phyloP scores from a whole-genome alignment of 139 green algal species.

The Chlorella sp. region DNA sequence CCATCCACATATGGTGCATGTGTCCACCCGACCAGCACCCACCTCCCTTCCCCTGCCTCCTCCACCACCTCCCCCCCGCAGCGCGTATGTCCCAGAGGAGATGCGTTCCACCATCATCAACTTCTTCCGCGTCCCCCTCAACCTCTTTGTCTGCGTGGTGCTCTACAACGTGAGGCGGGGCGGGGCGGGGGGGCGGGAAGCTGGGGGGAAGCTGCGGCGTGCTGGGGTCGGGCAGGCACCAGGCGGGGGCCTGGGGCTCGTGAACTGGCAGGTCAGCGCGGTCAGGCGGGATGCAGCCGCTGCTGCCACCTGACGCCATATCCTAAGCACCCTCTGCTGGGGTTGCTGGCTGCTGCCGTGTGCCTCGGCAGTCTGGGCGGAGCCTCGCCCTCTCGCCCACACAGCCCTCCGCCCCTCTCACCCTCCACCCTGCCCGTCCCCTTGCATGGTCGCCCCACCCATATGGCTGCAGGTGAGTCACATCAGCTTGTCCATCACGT shows the following conservation, averaged over 20 bases:
- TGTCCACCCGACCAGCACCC: too few relatives aligned
- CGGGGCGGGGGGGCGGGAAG: background rate
- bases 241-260: too few relatives aligned
- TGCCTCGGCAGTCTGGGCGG: background rate
- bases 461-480: constrained; percentile 10
- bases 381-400: too few relatives aligned
- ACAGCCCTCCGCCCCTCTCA: background rate
- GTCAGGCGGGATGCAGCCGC: too few relatives aligned
- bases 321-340: too few relatives aligned
- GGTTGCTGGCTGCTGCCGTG: background rate
- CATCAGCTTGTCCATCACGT: constrained; percentile 2
- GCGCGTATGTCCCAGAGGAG: constrained; percentile 94
- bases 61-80: background rate
- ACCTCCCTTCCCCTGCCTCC: background rate
- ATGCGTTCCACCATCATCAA: constrained; percentile 97
- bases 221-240: too few relatives aligned
- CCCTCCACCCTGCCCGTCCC: background rate
- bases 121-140: constrained; percentile 97
- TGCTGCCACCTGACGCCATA: too few relatives aligned
- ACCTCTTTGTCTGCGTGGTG: constrained; percentile 97
- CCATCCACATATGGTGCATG: too few relatives aligned
- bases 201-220: background rate
- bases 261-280: too few relatives aligned
- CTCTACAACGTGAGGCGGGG: constrained; percentile 87
- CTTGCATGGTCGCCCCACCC: background rate